Conservation (phyloP, 202 grass and related monocot genomes). For the Zoysia matrella region DNA sequence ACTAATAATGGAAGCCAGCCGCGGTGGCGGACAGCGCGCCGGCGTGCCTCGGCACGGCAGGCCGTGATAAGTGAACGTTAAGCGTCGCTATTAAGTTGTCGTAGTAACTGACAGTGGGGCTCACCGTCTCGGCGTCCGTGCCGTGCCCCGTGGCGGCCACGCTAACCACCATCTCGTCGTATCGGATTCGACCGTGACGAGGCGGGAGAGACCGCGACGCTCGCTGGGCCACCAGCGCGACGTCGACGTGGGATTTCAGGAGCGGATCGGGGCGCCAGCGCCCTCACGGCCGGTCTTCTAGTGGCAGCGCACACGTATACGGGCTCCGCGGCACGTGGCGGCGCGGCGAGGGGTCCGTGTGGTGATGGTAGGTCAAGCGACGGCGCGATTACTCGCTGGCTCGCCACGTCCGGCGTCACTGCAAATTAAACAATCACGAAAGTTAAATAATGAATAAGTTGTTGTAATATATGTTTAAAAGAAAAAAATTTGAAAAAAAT, state of each 20-base stretch:
- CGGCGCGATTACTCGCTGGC: too few relatives aligned
- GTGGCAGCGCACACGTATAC: constrained; percentile 26
- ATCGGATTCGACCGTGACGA: neutral
- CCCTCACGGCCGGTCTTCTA: neutral
- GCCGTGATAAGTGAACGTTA: neutral
- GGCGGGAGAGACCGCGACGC: neutral
- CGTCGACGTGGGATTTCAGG: neutral
- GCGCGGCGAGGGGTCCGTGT: neutral
- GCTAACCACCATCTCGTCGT: constrained; percentile 47
- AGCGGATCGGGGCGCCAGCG: too few relatives aligned
- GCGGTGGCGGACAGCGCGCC: too few relatives aligned
- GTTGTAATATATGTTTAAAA: too few relatives aligned
- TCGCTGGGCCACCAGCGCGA: neutral
- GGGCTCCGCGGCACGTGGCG: neutral
- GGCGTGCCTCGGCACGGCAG: too few relatives aligned
- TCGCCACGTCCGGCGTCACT: too few relatives aligned
- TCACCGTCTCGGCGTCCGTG: constrained; percentile 47
- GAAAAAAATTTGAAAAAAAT: too few relatives aligned
- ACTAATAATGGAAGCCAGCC: neutral
- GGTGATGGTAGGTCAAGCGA: neutral
- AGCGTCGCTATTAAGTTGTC: neutral
- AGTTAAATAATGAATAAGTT: too few relatives aligned
- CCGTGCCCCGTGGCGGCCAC: constrained; percentile 44
- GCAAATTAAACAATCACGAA: too few relatives aligned
- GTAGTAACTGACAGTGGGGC: constrained; percentile 55